A percentile compares a stretch with the other conserved stretches of the same genome.
Evolutionary conservation across 352 stramenopile species (phyloP).

Genomic region (Phytophthora meadii): DNA sequence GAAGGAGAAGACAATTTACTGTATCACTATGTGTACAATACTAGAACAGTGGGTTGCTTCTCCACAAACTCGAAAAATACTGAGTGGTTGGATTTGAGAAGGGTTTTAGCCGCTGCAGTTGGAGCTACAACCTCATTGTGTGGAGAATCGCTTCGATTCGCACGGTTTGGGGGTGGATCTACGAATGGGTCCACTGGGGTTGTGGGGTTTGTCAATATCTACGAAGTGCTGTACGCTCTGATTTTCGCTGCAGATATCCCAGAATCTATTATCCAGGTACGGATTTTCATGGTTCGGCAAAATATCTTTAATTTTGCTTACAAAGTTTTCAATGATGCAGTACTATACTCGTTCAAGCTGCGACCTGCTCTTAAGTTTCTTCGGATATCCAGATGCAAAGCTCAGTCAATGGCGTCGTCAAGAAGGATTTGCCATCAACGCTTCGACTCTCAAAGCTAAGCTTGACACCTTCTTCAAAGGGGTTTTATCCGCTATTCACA

Average conservation of each 20-base stretch:
- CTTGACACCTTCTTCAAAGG: no score
- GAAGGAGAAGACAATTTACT: constrained; percentile 77
- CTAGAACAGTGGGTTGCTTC: constrained; percentile 12
- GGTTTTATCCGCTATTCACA: no score
- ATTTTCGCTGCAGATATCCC: constrained; percentile 37
- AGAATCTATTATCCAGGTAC: constrained; percentile 28
- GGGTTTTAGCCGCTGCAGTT: constrained; percentile 65
- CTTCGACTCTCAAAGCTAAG: no score
- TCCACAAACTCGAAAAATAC: constrained; percentile 6
- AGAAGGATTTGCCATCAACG: constrained; percentile 22
- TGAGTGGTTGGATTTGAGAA: constrained; percentile 54
- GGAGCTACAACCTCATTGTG: constrained; percentile 57
- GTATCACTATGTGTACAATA: constrained; percentile 42
- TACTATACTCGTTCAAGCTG: constrained; percentile 66
- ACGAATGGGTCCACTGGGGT: constrained; percentile 18
- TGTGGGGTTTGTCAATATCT: constrained; percentile 56
- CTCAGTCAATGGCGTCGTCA: constrained; percentile 31
- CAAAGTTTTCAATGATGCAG: constrained; percentile 11
- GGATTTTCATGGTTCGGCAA: neutral
- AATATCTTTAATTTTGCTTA: neutral
- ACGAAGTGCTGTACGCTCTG: constrained; percentile 65
- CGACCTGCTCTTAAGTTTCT: constrained; percentile 56
- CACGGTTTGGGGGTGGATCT: constrained; percentile 34
- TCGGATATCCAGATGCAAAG: constrained; percentile 57
- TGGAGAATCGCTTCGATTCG: constrained; percentile 48